Percentiles rank a stretch among this genome's conserved stretches.
Conservation (phyloP, 1,284 basidiomycete species). For the Cutaneotrichosporon sp. region DNA sequence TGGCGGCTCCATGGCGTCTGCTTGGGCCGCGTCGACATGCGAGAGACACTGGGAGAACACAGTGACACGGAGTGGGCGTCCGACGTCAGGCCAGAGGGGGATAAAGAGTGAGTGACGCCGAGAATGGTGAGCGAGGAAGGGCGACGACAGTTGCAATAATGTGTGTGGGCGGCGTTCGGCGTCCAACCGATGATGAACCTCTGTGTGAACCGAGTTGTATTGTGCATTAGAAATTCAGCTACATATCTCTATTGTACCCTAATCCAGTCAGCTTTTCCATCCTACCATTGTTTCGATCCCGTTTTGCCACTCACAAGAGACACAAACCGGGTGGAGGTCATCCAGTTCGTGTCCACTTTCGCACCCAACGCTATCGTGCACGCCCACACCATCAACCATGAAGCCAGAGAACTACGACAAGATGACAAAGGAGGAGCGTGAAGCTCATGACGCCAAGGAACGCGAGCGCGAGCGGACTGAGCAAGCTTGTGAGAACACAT, state of each 20-base stretch:
- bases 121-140: neutral
- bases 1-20: neutral
- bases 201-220: too few species aligned
- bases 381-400: neutral
- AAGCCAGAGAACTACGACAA: slow-evolving; percentile 53
- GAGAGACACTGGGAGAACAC: neutral
- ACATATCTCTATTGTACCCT: too few species aligned
- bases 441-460: slow-evolving; percentile 63
- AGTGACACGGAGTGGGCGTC: neutral
- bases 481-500: slow-evolving; percentile 68
- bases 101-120: neutral
- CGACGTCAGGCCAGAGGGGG: neutral
- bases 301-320: neutral
- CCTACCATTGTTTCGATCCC: too few species aligned
- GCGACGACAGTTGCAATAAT: neutral
- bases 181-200: neutral
- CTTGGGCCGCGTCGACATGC: neutral
- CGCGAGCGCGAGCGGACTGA: slow-evolving; percentile 66
- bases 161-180: too few species aligned
- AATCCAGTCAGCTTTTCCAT: too few species aligned
- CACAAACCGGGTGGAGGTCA: slow-evolving; percentile 2
- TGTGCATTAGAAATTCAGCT: too few species aligned
- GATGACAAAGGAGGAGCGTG: slow-evolving; percentile 69
- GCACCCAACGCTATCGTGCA: neutral
- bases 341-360: neutral